phyloP scores from a whole-genome alignment of 352 stramenopile genomes.

The Phytopythium litorale region DNA sequence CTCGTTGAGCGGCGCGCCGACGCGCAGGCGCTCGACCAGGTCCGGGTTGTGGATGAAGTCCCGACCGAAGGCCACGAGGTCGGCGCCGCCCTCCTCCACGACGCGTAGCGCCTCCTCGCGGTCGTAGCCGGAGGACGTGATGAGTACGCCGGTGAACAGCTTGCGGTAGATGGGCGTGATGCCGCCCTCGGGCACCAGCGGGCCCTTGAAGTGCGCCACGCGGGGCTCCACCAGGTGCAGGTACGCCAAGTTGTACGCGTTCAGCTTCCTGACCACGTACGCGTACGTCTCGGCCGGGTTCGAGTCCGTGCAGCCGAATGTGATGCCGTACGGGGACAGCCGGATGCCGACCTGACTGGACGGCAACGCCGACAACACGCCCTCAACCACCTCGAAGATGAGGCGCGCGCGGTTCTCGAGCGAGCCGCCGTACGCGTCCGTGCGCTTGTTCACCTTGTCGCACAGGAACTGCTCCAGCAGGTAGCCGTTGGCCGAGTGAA shows the following conservation, averaged over 20 bases:
- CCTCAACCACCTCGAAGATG: conserved; percentile 62
- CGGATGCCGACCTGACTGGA: conserved; percentile 32
- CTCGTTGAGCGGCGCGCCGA: conserved; percentile 24
- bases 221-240: conserved; percentile 50
- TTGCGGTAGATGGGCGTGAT: conserved; percentile 41
- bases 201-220: conserved; percentile 19
- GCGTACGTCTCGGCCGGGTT: conserved; percentile 33
- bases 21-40: conserved; percentile 40
- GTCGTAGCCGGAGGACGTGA: conserved; percentile 42
- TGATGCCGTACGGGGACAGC: conserved; percentile 26
- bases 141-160: conserved; percentile 45
- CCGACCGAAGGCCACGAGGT: conserved; percentile 52
- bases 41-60: conserved; percentile 68
- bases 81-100: conserved; percentile 29
- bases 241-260: conserved; percentile 41
- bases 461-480: conserved; percentile 85
- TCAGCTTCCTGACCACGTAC: conserved; percentile 35
- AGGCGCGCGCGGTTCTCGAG: conserved; percentile 76
- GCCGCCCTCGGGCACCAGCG: conserved; percentile 28
- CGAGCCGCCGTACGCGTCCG: conserved; percentile 46
- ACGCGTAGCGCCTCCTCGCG: conserved; percentile 24
- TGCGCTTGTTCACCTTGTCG: conserved; percentile 21
- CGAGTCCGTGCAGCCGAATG: conserved; percentile 37
- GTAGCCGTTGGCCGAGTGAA: conserved; percentile 90
- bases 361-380: conserved; percentile 25